phyloP scores from a whole-genome alignment of 768 basidiomycete species.

The Russula virescens region DNA sequence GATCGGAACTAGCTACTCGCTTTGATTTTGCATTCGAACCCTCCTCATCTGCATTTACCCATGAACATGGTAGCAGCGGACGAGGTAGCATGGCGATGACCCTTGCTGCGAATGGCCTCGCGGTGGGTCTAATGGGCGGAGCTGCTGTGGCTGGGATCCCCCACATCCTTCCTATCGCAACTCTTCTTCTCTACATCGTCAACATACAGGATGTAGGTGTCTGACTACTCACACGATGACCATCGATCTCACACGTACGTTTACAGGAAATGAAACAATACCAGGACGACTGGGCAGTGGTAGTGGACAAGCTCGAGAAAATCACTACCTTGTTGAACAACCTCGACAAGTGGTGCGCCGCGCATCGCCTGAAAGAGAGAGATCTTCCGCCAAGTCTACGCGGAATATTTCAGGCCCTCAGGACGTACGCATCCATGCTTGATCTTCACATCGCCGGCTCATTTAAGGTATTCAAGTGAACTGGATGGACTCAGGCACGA shows the following conservation, averaged over 20 bases:
- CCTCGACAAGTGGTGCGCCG: neutral
- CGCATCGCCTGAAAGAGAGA: neutral
- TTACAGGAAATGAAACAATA: neutral
- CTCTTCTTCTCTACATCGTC: neutral
- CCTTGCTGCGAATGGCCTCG: no score
- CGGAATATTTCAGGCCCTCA: neutral
- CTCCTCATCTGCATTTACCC: no score
- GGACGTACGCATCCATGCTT: neutral
- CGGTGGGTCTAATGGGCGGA: no score
- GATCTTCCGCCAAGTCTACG: neutral
- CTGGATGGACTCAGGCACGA: neutral
- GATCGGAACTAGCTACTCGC: no score
- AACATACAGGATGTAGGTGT: neutral
- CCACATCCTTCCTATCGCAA: no score
- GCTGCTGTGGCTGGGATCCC: no score
- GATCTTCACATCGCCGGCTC: neutral
- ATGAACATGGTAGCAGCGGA: no score
- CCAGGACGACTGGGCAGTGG: neutral
- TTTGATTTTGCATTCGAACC: no score
- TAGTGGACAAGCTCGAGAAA: neutral
- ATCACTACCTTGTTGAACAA: neutral
- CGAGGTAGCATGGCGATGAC: no score
- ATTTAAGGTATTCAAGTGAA: neutral
- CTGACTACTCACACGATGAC: no score
- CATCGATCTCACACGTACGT: neutral